Evolutionary conservation across 768 basidiomycete genomes (phyloP).

Genomic region (Pleurotus tuoliensis): DNA sequence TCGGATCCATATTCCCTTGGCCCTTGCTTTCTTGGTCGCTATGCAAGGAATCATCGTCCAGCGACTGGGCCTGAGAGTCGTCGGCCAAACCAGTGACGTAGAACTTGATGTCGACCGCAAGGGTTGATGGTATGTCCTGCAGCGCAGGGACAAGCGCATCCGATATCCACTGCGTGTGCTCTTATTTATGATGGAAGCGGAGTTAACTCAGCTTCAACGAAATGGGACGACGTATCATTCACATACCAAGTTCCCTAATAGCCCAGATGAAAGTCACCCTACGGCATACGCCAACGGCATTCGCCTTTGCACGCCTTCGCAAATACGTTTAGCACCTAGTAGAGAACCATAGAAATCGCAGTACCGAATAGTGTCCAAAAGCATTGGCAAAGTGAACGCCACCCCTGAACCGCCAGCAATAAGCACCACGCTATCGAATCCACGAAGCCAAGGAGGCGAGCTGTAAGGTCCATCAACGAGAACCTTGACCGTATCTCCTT

Average conservation of each 20-base stretch:
- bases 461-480: conserved; percentile 64
- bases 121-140: conserved; percentile 19
- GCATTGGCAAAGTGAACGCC: conserved; percentile 40
- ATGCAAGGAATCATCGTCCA: conserved; percentile 17
- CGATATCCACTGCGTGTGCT: conserved; percentile 44
- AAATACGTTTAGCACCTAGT: background rate
- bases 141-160: conserved; percentile 30
- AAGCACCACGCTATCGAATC: conserved; percentile 43
- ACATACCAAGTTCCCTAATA: conserved; percentile 33
- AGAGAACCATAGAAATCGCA: conserved; percentile 8
- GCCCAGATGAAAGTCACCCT: conserved; percentile 41
- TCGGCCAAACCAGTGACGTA: conserved; percentile 30
- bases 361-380: conserved; percentile 40
- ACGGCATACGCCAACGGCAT: conserved; percentile 20
- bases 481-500: conserved; percentile 30
- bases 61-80: conserved; percentile 13
- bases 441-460: conserved; percentile 31
- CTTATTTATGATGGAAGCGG: conserved; percentile 14
- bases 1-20: conserved; percentile 8
- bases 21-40: conserved; percentile 14
- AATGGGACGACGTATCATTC: conserved; percentile 1
- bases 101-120: conserved; percentile 36
- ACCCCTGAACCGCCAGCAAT: conserved; percentile 52
- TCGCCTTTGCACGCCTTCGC: conserved; percentile 22
- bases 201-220: background rate